A percentile compares a stretch with the other conserved stretches of the same genome.
Conservation (phyloP, 225 moss, liverwort and hornwort species). For the Pseudoscleropodium purum region DNA sequence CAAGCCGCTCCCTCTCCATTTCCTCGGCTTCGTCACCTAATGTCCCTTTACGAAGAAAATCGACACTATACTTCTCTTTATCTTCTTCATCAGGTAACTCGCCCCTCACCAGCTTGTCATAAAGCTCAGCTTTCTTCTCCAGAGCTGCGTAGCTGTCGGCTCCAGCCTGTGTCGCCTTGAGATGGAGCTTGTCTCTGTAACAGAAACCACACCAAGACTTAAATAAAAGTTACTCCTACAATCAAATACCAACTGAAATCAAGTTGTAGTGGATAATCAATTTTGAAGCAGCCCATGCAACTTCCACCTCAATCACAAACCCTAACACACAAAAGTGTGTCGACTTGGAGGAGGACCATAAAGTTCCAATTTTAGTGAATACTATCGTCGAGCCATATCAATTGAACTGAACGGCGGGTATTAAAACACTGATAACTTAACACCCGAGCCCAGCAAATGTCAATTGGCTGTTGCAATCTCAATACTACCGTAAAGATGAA, state of each 20-base stretch:
- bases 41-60: constrained; percentile 74
- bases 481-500: not conserved
- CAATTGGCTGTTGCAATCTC: not conserved
- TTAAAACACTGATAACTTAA: not conserved
- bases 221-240: not conserved
- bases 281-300: not conserved
- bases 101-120: constrained; percentile 76
- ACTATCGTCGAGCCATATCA: not conserved
- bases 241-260: not conserved
- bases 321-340: not conserved
- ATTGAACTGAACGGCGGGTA: not conserved
- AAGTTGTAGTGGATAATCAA: too few species aligned
- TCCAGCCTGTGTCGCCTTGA: constrained; percentile 64
- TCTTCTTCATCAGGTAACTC: constrained; percentile 74
- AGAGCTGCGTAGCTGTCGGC: constrained; percentile 74
- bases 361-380: not conserved
- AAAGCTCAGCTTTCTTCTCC: constrained; percentile 95
- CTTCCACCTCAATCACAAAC: not conserved
- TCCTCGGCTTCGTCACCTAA: constrained; percentile 65
- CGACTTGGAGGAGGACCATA: not conserved
- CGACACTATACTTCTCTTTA: constrained; percentile 77
- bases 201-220: not conserved
- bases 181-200: constrained; percentile 67
- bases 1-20: constrained; percentile 59
- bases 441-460: not conserved